Evolutionary conservation across 2,329 filamentous ascomycete species (phyloP).

Genomic region (Zymoseptoria ardabiliae): DNA sequence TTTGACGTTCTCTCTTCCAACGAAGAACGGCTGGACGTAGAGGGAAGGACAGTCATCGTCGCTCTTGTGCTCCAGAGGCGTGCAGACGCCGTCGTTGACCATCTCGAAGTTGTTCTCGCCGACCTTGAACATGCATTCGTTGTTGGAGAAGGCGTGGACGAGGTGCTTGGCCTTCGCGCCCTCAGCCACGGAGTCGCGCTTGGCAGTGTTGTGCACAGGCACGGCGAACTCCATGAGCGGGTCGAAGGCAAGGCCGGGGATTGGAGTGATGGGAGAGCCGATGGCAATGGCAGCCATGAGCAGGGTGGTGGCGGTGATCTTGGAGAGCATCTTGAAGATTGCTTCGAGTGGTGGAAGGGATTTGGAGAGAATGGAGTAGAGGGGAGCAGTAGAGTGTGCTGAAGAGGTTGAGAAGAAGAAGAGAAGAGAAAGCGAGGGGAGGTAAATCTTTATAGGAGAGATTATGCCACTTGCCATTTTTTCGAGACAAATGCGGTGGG

Average conservation of each 20-base stretch:
- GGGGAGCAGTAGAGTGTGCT: background rate
- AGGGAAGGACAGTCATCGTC: background rate
- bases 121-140: background rate
- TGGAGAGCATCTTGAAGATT: background rate
- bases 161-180: background rate
- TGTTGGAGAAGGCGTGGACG: background rate
- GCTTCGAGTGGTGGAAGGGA: background rate
- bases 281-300: background rate
- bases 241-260: too few relatives aligned
- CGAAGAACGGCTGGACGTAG: background rate
- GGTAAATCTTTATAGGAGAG: background rate
- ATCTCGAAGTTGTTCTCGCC: background rate
- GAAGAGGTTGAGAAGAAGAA: background rate
- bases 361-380: background rate
- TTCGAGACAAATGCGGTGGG: background rate
- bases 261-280: background rate
- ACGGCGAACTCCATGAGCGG: too few relatives aligned
- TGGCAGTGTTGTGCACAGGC: too few relatives aligned
- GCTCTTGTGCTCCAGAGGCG: background rate
- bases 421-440: background rate
- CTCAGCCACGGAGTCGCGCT: too few relatives aligned
- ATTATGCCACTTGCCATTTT: background rate
- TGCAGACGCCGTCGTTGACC: background rate
- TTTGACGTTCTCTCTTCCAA: background rate
- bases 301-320: background rate